A percentile compares a stretch with the other conserved stretches of the same genome.
Conservation (phyloP, 2,329 filamentous ascomycete species). For the Alternaria arborescens region DNA sequence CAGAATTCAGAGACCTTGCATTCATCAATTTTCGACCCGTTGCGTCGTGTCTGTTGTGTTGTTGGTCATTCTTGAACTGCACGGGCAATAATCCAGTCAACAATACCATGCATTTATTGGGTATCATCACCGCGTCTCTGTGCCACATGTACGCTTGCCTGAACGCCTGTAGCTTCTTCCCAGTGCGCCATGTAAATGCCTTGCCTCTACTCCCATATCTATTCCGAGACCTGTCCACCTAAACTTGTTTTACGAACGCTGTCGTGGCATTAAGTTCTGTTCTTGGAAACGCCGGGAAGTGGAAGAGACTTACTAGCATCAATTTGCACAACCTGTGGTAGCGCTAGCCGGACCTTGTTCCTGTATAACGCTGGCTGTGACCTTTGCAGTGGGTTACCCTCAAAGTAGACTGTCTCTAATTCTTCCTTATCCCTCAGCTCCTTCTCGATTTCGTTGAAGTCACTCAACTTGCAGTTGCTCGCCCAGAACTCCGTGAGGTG, state of each 20-base stretch:
- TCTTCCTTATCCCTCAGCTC: constrained; percentile 80
- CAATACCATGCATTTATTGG: constrained; percentile 13
- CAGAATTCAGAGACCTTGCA: background rate
- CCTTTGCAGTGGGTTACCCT: constrained; percentile 89
- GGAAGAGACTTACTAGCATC: constrained; percentile 83
- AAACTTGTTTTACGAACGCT: constrained; percentile 27
- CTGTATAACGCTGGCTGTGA: constrained; percentile 83
- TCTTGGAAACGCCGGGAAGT: background rate
- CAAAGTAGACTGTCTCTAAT: constrained; percentile 92
- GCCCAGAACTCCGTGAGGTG: constrained; percentile 93
- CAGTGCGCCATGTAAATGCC: constrained; percentile 11
- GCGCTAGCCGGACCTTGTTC: constrained; percentile 87
- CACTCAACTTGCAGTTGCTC: constrained; percentile 81
- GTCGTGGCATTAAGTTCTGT: background rate
- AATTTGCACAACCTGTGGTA: constrained; percentile 91
- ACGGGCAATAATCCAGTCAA: background rate
- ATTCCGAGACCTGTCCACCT: background rate
- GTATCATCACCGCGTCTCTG: constrained; percentile 7
- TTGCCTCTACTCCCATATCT: background rate
- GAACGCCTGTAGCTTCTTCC: constrained; percentile 5
- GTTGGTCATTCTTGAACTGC: background rate
- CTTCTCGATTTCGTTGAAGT: constrained; percentile 83
- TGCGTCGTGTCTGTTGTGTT: background rate
- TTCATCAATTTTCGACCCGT: background rate
- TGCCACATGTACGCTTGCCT: constrained; percentile 1